Base-by-base conservation (phyloP, 352 stramenopile species). In the Phytophthora quininea region DNA sequence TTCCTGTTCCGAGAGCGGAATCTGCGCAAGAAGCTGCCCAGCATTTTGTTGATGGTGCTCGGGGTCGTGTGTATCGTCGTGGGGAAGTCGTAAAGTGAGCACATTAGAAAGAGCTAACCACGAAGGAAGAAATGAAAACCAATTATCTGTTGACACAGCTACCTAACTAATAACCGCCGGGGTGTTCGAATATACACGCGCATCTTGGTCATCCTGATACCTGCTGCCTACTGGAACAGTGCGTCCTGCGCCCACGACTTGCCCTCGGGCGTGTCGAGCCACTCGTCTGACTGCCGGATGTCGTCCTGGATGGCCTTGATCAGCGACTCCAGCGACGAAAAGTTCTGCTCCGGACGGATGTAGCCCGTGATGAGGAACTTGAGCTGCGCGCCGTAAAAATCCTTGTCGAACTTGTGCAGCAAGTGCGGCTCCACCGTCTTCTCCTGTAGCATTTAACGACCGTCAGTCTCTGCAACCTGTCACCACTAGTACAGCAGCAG, bases 401-500 rank as follows among this genome's bases (percentile, higher is more conserved):
- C 96, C 15, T 91, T 69, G 6, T 93, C 87, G 55, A 98, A 98
- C 56, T 96, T 89, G 62, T 96, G 82, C 71, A 99, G 88, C 70
- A 99, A 83, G 69, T 99, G 95, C 19, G 96, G 96, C 73, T 99
- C 97, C 14, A 98, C 93, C 54, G 98, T 99, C 73, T 99, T 99
- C 74, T 98, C 92, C 73, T 91, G 51, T 29, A 60, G 33, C 14
- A 58, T 40, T 32, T 47, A 19, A 49, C 54, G 50, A 52, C 2
- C 30, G 43, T 67, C 35, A 81, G 40, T 12, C 33, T 1, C 27
- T n/a, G 40, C 37, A 24, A 27, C n/a, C 33, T 24, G 38, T 6
- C 33, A 30, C 29, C 35, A 38, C 15, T 54, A 15, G 12, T 0
- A 65, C 27, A 53, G 51, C 19, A 11, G 24, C 43, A 65, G 52